phyloP scores from a whole-genome alignment of 805 yeast species.

The Spencermartinsiella europaea region DNA sequence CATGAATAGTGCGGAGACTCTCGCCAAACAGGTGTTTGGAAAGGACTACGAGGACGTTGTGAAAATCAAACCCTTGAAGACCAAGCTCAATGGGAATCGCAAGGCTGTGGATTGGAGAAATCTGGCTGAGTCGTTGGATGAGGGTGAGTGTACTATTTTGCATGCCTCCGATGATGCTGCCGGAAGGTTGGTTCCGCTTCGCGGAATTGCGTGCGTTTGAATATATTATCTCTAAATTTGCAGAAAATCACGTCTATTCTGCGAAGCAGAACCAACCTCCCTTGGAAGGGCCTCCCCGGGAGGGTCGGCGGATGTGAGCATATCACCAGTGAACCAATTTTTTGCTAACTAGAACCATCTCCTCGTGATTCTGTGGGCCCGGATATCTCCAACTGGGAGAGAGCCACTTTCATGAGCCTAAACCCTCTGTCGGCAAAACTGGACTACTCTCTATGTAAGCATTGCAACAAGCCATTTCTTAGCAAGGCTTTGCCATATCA shows the following conservation, averaged over 20 bases:
- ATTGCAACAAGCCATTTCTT: conserved; percentile 29
- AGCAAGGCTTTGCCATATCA: conserved; percentile 22
- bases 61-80: neutral
- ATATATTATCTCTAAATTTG: neutral
- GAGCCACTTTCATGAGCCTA: conserved; percentile 21
- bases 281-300: neutral
- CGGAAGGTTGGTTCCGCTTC: too few relatives aligned
- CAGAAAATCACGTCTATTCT: too few relatives aligned
- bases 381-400: conserved; percentile 21
- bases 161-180: too few relatives aligned
- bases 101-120: neutral
- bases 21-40: neutral
- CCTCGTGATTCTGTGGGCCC: conserved; percentile 7
- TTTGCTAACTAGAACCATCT: neutral
- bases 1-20: neutral
- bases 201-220: neutral
- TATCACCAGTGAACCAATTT: too few relatives aligned
- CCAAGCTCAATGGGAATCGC: neutral
- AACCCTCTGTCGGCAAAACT: conserved; percentile 25
- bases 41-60: neutral
- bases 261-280: too few relatives aligned
- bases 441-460: conserved; percentile 26
- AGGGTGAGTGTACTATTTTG: too few relatives aligned
- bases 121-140: neutral
- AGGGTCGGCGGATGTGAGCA: too few relatives aligned